Evolutionary conservation across 2,329 filamentous ascomycete species (phyloP).

Genomic region (Talaromyces sp.): DNA sequence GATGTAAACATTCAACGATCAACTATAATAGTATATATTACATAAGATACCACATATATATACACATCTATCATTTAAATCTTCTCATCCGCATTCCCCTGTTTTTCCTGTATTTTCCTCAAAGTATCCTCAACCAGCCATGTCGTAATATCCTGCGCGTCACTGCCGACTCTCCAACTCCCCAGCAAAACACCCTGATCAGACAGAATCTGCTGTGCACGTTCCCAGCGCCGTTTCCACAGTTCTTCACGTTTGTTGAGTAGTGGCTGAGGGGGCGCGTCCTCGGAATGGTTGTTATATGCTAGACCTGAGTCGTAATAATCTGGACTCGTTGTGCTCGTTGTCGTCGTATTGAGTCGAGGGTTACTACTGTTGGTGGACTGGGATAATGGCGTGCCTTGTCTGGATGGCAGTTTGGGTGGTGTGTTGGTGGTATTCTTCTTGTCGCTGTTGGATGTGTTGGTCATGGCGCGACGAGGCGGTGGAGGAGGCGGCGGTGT

Average conservation of each 20-base stretch:
- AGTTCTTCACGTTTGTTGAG: constrained; percentile 46
- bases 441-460: neutral
- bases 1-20: neutral
- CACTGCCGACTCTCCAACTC: constrained; percentile 43
- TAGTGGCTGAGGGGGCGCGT: constrained; percentile 24
- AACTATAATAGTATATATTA: neutral
- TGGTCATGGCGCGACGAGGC: constrained; percentile 17
- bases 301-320: constrained; percentile 13
- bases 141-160: constrained; percentile 41
- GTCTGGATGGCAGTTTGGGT: constrained; percentile 5
- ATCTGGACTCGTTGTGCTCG: neutral
- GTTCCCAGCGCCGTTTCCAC: constrained; percentile 45
- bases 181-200: constrained; percentile 38
- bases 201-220: constrained; percentile 39
- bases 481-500: constrained; percentile 19
- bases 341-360: neutral
- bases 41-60: neutral
- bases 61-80: neutral
- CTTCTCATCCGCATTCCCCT: neutral
- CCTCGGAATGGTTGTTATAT: constrained; percentile 8
- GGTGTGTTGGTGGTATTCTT: constrained; percentile 13
- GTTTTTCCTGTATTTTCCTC: constrained; percentile 18
- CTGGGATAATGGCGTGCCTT: constrained; percentile 17
- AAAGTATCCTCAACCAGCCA: constrained; percentile 38
- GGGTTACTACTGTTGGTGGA: constrained; percentile 13